These are phyloP conservation scores for Hypoxylon subgilvum DNA, from an alignment of 495 filamentous ascomycete genomes.

Conservation along the genomic window DNA sequence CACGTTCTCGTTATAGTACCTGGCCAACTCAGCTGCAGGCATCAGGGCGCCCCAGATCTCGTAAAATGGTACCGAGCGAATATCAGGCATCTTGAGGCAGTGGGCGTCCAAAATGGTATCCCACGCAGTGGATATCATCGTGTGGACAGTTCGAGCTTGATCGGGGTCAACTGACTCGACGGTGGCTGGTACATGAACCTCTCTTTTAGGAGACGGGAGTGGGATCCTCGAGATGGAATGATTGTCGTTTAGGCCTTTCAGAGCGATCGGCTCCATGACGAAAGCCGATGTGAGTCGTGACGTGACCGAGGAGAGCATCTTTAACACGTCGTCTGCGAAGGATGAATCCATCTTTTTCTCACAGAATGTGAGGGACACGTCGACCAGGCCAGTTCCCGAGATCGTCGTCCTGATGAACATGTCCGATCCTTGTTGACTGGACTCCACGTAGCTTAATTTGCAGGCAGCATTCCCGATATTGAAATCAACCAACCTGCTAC, in stretches of 20 bases:
- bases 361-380: conserved; percentile 52
- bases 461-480: conserved; percentile 49
- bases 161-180: conserved; percentile 31
- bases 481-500: conserved; percentile 39
- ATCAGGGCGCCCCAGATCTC: conserved; percentile 57
- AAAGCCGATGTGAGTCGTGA: conserved; percentile 48
- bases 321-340: conserved; percentile 51
- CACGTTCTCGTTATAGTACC: conserved; percentile 50
- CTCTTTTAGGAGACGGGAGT: conserved; percentile 35
- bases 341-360: conserved; percentile 44
- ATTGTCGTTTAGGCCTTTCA: conserved; percentile 45
- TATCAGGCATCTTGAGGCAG: conserved; percentile 49
- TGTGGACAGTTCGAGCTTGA: conserved; percentile 43
- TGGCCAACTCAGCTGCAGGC: conserved; percentile 52
- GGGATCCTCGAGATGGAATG: conserved; percentile 47
- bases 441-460: conserved; percentile 47
- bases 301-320: conserved; percentile 51
- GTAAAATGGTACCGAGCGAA: conserved; percentile 55
- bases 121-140: conserved; percentile 49
- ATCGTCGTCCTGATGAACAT: conserved; percentile 49
- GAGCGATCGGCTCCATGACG: conserved; percentile 49
- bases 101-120: conserved; percentile 48
- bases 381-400: conserved; percentile 39
- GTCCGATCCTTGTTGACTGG: conserved; percentile 49
- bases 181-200: conserved; percentile 15